Evolutionary conservation across 495 filamentous ascomycete genomes (phyloP), one percentile per base, ranked within the genome.

Genomic region (Bathelium albidoporum): DNA sequence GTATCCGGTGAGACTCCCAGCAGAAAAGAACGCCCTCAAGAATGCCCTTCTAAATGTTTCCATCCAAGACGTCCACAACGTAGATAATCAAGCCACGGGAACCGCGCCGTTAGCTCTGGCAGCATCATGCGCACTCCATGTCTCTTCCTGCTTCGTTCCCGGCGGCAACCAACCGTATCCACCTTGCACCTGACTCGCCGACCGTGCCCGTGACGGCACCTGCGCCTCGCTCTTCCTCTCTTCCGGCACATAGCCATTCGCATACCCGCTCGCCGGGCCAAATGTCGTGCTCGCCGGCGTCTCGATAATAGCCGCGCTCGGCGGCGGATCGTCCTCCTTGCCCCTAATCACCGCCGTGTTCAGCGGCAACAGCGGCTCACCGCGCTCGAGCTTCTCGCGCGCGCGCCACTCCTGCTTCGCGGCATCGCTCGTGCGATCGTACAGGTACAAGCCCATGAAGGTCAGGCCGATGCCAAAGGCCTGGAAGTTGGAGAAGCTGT

Each of bases 361-460:
- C 45, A 91, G 73, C 4, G 93, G 94, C 24, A 97, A 78, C 14
- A 97, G 74, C 9, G 84, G 74, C n/a, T 82, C 80, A 28, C 78
- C 81, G 0, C 79, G 79, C 55, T 85, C 85, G 52, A 80, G 76
- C 55, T 84, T 80, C 62, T 83, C 68, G 58, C 83, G 82, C 7
- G 84, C 82, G 60, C 77, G 76, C 61, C 87, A 85, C 68, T 97
- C 91, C 36, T 89, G 89, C 71, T 89, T 88, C 67, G 88, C 87
- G 61, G 87, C 88, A 71, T 93, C 87, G 66, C 82, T 88, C 36
- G 91, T 96, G 53, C 95, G 86, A 74, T 99, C 95, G 72, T 99
- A 99, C 39, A 99, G 82, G 70, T 97, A 99, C 10, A 99, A 81
- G 0, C 94, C 94, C 45, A 96, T 65, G 71, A 97, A 97, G 0